Evolutionary conservation across 2,329 filamentous ascomycete species (phyloP), one percentile per base, ranked within the genome.

Genomic region (Periconia digitata): DNA sequence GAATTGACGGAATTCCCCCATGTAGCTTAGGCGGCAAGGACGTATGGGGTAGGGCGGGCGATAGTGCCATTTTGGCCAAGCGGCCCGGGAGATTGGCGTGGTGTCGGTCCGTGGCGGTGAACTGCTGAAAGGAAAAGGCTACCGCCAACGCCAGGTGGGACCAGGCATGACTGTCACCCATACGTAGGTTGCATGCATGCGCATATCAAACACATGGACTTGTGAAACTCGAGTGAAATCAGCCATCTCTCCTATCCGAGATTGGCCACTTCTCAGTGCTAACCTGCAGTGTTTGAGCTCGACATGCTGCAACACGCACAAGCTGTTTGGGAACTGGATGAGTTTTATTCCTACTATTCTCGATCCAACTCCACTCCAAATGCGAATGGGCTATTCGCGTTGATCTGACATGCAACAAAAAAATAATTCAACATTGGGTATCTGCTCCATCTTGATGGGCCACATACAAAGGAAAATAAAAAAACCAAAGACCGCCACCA

Each of bases 391-490:
- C n/a, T n/a, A n/a, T n/a, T n/a, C n/a, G n/a, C n/a, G n/a, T n/a
- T n/a, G n/a, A n/a, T 32, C 8, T 32, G 12, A 32, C 27, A 32
- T 32, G n/a, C n/a, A 15, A 10, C 10, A 32, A 32, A 32, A 32
- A 15, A 32, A 32, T 15, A 32, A 37, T 37, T 10, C 16, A 37
- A 37, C 15, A 2, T 20, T 17, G 39, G 23, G 39, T 24, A 41
- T 22, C 39, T 24, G 20, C 39, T 12, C 16, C 40, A 43, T 13
- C 17, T 39, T 15, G n/a, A 32, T 32, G 20, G 17, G 20, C 40
- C 34, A 34, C 34, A 43, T 39, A 21, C n/a, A n/a, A 34, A 24
- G 20, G 22, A 46, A 42, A 42, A 48, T 22, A 41, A 37, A 47
- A 38, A 50, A 54, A 29, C n/a, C 27, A 32, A 13, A 32, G n/a